Percentiles rank a stretch among this genome's conserved stretches.
Evolutionary conservation across 441 rosid genomes (phyloP).

Genomic region (Erodium texanum): DNA sequence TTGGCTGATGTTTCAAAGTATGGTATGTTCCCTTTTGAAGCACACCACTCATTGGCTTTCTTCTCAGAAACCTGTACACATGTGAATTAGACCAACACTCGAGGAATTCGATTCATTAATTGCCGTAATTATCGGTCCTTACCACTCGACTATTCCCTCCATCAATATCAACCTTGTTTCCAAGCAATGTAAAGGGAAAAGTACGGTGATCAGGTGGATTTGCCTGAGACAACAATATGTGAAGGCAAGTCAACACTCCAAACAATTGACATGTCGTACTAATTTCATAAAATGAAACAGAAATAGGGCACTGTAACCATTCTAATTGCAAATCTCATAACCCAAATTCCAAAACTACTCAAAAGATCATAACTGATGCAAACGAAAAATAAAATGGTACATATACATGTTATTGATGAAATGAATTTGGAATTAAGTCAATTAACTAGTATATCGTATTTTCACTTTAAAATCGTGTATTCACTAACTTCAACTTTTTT

Average conservation of each 20-base stretch:
- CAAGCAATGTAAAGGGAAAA: conserved; percentile 81
- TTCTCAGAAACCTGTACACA: conserved; percentile 70
- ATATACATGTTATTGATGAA: too few species aligned
- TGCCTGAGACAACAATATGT: conserved; percentile 41
- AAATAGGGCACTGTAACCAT: too few species aligned
- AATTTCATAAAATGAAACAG: too few species aligned
- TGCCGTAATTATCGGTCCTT: conserved; percentile 20
- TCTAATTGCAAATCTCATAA: too few species aligned
- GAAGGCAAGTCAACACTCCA: conserved; percentile 14
- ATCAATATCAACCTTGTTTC: conserved; percentile 95
- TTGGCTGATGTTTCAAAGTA: conserved; percentile 94
- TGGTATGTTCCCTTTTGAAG: conserved; percentile 69
- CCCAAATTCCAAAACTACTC: too few species aligned
- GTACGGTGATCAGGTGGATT: conserved; percentile 60
- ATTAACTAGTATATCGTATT: too few species aligned
- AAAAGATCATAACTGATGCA: too few species aligned
- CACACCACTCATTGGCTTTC: conserved; percentile 95
- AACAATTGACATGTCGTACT: too few species aligned
- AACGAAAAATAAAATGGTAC: too few species aligned
- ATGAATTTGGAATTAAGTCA: too few species aligned
- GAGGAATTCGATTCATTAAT: neutral
- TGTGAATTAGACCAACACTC: conserved; percentile 14
- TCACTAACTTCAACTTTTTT: too few species aligned
- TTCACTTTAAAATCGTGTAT: too few species aligned
- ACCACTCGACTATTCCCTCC: conserved; percentile 98